Evolutionary conservation across 176 grass and related monocot genomes (phyloP), one percentile per base, ranked within the genome.

Genomic region (Areca catechu): DNA sequence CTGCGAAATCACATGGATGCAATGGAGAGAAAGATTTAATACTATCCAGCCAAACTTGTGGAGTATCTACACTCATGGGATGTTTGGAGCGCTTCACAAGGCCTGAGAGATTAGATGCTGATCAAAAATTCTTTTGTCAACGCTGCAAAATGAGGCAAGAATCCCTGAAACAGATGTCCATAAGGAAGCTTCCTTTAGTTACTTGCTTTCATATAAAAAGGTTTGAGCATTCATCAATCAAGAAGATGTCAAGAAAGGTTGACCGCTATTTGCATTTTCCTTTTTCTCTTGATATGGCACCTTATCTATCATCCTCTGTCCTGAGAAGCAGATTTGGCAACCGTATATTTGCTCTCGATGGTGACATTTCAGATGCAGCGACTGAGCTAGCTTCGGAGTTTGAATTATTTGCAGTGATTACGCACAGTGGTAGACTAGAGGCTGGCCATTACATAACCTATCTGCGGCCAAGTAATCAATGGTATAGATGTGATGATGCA

Each of bases 401-500:
- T 5, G 93, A 98, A 73, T 82, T 98, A 79, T 98, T 88, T 51
- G 93, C 93, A 0, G 83, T 98, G 28, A 76, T 98, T 60, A 92
- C 81, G 0, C 93, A 98, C 54, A 91, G 74, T 49, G 93, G 93
- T 48, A 85, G 85, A 47, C 60, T 98, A 43, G 93, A 98, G 22
- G 87, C 84, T 24, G 93, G 93, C 25, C 93, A 98, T 73, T 98
- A 98, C 24, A 68, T 92, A 57, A 92, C 93, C 19, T 97, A 97
- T 70, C 70, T 98, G 18, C 74, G 87, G 62, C 25, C 91, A 57
- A 82, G 88, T 56, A 80, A 90, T 61, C 72, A 76, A 65, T 98
- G 93, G 93, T 98, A 92, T 68, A 91, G 83, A 73, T 98, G 93
- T 57, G 93, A 98, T 74, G 93, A 92, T 82, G 81, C 93, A 20